These are phyloP conservation scores for Aspergillus sclerotiicarbonarius DNA, from an alignment of 495 filamentous ascomycete species.

Conservation along the genomic window DNA sequence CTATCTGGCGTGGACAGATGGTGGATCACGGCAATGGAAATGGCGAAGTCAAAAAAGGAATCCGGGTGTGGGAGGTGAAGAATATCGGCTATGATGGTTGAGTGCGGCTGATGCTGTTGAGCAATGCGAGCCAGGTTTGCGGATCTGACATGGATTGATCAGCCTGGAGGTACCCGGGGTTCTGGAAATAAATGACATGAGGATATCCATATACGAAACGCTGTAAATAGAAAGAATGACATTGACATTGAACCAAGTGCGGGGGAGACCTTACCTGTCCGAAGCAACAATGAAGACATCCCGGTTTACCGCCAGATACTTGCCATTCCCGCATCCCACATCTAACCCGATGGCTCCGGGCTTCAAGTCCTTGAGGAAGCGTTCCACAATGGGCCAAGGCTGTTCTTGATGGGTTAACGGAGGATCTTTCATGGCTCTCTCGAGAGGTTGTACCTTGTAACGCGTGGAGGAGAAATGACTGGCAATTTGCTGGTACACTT, in stretches of 20 bases:
- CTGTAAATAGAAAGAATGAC: neutral
- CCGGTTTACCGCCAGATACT: conserved; percentile 80
- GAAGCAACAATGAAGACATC: conserved; percentile 81
- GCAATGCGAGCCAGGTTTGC: conserved; percentile 75
- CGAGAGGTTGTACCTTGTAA: conserved; percentile 64
- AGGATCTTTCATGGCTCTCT: neutral
- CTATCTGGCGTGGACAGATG: conserved; percentile 83
- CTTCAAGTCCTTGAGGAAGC: conserved; percentile 65
- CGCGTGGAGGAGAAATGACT: conserved; percentile 91
- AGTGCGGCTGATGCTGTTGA: conserved; percentile 56
- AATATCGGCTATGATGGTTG: conserved; percentile 69
- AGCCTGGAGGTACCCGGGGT: conserved; percentile 12
- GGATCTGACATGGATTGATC: conserved; percentile 48
- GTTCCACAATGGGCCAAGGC: conserved; percentile 91
- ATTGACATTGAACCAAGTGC: neutral
- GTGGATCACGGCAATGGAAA: conserved; percentile 92
- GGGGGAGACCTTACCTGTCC: conserved; percentile 61
- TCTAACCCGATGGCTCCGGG: conserved; percentile 84
- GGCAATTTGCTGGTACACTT: conserved; percentile 92
- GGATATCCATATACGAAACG: neutral
- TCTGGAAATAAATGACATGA: conserved; percentile 2
- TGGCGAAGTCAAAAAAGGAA: conserved; percentile 81
- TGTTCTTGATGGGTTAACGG: conserved; percentile 21
- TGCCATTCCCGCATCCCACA: conserved; percentile 91
- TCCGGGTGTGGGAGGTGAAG: conserved; percentile 66